Percentiles rank a stretch among this genome's conserved stretches.
Evolutionary conservation across 225 moss, liverwort and hornwort genomes (phyloP).

Genomic region (Neckera pumila): DNA sequence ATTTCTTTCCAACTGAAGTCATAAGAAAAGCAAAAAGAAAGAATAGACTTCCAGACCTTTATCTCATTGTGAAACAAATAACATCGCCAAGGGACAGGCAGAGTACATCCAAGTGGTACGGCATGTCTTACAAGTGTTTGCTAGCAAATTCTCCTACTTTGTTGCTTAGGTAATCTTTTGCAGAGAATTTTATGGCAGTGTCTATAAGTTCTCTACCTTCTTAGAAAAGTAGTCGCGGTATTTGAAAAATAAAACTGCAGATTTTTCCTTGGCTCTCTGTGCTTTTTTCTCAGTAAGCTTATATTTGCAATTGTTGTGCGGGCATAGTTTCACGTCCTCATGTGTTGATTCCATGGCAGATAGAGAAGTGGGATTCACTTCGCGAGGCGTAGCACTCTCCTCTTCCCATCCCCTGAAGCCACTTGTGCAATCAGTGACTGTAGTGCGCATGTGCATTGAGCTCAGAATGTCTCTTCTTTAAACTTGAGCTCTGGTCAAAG

Average conservation of each 20-base stretch:
- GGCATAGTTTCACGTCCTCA: background rate
- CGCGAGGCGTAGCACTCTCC: slow-evolving; percentile 83
- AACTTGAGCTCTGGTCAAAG: background rate
- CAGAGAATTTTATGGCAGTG: background rate
- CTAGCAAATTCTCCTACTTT: slow-evolving; percentile 77
- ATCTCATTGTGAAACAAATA: slow-evolving; percentile 94
- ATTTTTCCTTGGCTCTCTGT: background rate
- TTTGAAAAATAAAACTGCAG: background rate
- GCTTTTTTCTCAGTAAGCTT: background rate
- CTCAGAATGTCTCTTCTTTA: background rate
- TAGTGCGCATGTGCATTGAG: background rate
- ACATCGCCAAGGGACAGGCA: slow-evolving; percentile 84
- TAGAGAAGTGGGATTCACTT: slow-evolving; percentile 71
- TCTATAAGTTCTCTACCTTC: background rate
- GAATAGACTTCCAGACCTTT: background rate
- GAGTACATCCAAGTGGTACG: slow-evolving; percentile 86
- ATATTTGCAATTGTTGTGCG: background rate
- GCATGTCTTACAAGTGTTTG: slow-evolving; percentile 77
- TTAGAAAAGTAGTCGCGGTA: background rate
- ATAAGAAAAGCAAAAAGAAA: background rate
- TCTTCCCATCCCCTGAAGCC: slow-evolving; percentile 15
- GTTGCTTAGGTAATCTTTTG: slow-evolving; percentile 46
- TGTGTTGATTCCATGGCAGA: slow-evolving; percentile 28
- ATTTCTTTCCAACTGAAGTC: background rate
- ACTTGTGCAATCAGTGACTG: background rate